Evolutionary conservation across 148 eudicot species (phyloP).

Genomic region (Talinum fruticosum): DNA sequence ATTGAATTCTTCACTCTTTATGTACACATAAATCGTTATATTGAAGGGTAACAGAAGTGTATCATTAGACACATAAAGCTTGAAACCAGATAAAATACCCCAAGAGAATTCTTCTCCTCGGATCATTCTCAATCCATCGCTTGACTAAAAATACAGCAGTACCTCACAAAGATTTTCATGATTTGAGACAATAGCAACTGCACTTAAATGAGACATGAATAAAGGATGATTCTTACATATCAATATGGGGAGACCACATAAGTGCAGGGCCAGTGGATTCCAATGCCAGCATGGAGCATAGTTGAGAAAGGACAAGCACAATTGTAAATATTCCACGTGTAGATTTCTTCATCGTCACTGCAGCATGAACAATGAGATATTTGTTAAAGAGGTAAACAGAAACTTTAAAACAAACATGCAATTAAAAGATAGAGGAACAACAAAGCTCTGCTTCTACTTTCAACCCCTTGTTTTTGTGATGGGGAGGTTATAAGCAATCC

Average conservation of each 20-base stretch:
- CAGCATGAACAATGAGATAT: slow-evolving; percentile 17
- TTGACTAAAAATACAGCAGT: neutral
- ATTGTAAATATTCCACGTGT: slow-evolving; percentile 25
- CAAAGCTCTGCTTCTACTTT: neutral
- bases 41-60: neutral
- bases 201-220: neutral
- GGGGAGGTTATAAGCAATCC: neutral
- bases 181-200: neutral
- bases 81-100: neutral
- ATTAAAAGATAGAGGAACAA: neutral
- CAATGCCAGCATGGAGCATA: slow-evolving; percentile 37
- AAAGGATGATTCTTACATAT: slow-evolving; percentile 41
- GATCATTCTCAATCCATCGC: neutral
- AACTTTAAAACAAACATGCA: neutral
- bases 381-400: neutral
- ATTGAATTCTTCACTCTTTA: too few species aligned
- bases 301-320: slow-evolving; percentile 38
- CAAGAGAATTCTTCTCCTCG: neutral
- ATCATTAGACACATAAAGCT: neutral
- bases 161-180: neutral
- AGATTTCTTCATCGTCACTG: slow-evolving; percentile 44
- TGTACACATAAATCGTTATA: neutral
- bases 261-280: slow-evolving; percentile 69
- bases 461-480: neutral
- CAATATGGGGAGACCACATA: slow-evolving; percentile 69